Evolutionary conservation across 2,329 filamentous ascomycete species (phyloP).

Genomic region (Cordyceps militaris): DNA sequence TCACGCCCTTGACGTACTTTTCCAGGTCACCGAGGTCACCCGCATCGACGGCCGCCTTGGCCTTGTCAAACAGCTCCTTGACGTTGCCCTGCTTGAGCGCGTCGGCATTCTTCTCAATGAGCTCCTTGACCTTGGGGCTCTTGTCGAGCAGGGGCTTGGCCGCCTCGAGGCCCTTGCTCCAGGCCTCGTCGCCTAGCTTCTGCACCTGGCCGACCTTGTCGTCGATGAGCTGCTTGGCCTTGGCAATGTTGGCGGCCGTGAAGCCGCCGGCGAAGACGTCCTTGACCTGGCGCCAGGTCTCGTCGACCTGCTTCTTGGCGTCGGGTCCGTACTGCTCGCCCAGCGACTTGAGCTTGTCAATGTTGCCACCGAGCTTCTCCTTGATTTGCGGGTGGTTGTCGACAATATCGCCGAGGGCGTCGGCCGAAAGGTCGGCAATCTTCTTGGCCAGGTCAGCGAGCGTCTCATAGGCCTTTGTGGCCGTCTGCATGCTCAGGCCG

Average conservation of each 20-base stretch:
- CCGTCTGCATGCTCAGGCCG: constrained; percentile 56
- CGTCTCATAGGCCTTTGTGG: constrained; percentile 53
- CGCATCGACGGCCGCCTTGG: constrained; percentile 53
- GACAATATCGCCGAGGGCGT: constrained; percentile 57
- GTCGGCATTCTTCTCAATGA: constrained; percentile 64
- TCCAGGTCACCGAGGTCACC: constrained; percentile 46
- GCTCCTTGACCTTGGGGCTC: constrained; percentile 66
- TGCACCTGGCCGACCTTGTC: constrained; percentile 64
- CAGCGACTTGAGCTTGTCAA: constrained; percentile 63
- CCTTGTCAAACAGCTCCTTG: constrained; percentile 54
- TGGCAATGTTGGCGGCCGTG: constrained; percentile 43
- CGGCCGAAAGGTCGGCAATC: constrained; percentile 54
- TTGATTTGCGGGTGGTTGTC: constrained; percentile 69
- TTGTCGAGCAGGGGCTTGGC: constrained; percentile 68
- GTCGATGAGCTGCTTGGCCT: constrained; percentile 55
- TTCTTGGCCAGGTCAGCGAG: constrained; percentile 55
- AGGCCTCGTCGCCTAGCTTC: constrained; percentile 67
- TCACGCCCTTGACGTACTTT: constrained; percentile 26
- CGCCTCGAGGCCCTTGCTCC: constrained; percentile 64
- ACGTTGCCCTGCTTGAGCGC: constrained; percentile 60
- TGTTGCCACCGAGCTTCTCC: constrained; percentile 61
- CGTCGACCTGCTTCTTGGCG: constrained; percentile 67
- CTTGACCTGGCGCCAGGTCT: constrained; percentile 65
- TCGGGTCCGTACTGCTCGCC: constrained; percentile 66
- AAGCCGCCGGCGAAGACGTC: constrained; percentile 58